phyloP scores from a whole-genome alignment of 495 filamentous ascomycete genomes.

The Penicillium paradoxum region DNA sequence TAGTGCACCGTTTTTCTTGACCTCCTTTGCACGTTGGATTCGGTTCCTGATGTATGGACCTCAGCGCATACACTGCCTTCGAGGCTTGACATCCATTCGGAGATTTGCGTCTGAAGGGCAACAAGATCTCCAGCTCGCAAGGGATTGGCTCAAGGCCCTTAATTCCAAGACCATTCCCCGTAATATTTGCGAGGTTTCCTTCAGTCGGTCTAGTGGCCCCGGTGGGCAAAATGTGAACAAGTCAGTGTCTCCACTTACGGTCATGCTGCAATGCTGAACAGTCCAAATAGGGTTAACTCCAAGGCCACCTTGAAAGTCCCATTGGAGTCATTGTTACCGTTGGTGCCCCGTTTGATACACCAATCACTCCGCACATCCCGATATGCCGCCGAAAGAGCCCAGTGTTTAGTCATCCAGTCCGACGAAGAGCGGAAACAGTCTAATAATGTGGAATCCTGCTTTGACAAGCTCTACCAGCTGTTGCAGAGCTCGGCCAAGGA shows the following conservation, averaged over 20 bases:
- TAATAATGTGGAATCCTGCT: slow-evolving; percentile 62
- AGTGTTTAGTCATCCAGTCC: slow-evolving; percentile 63
- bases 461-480: slow-evolving; percentile 54
- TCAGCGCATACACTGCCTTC: neutral
- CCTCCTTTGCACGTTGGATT: neutral
- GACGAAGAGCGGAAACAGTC: slow-evolving; percentile 61
- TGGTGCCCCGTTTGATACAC: slow-evolving; percentile 68
- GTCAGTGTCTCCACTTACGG: slow-evolving; percentile 45
- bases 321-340: slow-evolving; percentile 49
- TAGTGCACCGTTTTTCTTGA: too few relatives aligned
- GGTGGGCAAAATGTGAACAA: slow-evolving; percentile 98
- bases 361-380: slow-evolving; percentile 56
- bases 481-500: slow-evolving; percentile 49
- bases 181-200: slow-evolving; percentile 60
- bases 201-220: slow-evolving; percentile 83
- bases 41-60: neutral
- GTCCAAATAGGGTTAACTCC: slow-evolving; percentile 67
- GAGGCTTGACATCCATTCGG: neutral
- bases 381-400: slow-evolving; percentile 61
- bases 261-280: slow-evolving; percentile 11
- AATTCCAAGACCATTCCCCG: slow-evolving; percentile 58
- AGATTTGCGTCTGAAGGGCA: slow-evolving; percentile 27
- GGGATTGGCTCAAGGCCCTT: slow-evolving; percentile 70
- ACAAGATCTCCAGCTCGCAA: slow-evolving; percentile 62
- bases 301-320: slow-evolving; percentile 77